Conservation (phyloP, 345 rosid genomes). For the Streptanthus diversifolius region DNA sequence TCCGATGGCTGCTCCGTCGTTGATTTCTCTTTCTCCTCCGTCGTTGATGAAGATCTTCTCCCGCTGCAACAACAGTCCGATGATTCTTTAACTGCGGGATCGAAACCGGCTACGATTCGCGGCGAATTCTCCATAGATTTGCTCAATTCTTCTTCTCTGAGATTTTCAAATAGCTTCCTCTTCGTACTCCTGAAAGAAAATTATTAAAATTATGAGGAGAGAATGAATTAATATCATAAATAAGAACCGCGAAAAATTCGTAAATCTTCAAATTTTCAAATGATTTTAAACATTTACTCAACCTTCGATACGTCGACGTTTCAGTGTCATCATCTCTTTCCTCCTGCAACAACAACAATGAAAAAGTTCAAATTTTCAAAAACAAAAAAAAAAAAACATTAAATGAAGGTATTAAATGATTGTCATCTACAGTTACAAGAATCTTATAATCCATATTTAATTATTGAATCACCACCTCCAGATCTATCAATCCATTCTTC, state of each 20-base stretch:
- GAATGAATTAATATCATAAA: neutral
- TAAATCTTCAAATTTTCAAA: constrained; percentile 27
- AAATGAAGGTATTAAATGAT: neutral
- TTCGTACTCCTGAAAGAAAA: constrained; percentile 10
- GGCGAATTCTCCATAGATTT: constrained; percentile 13
- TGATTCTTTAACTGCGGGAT: neutral
- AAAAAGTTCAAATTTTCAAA: constrained; percentile 16
- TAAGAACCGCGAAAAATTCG: constrained; percentile 1
- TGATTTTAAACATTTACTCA: constrained; percentile 5
- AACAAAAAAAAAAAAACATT: neutral
- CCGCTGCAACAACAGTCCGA: constrained; percentile 42
- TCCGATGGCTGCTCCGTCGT: constrained; percentile 46
- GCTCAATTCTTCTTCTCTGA: constrained; percentile 21
- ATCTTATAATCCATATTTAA: constrained; percentile 14
- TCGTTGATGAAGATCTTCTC: constrained; percentile 4
- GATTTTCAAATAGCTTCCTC: constrained; percentile 39
- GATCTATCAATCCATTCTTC: constrained; percentile 39
- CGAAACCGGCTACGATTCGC: neutral
- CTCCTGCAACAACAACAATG: constrained; percentile 30
- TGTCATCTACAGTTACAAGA: constrained; percentile 14
- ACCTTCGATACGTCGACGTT: constrained; percentile 44
- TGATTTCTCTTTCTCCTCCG: constrained; percentile 11
- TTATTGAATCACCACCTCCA: constrained; percentile 44
- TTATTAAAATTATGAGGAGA: neutral
- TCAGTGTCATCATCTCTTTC: constrained; percentile 48